Base-by-base conservation (phyloP, 441 rosid species). In the Manihot esculenta region DNA sequence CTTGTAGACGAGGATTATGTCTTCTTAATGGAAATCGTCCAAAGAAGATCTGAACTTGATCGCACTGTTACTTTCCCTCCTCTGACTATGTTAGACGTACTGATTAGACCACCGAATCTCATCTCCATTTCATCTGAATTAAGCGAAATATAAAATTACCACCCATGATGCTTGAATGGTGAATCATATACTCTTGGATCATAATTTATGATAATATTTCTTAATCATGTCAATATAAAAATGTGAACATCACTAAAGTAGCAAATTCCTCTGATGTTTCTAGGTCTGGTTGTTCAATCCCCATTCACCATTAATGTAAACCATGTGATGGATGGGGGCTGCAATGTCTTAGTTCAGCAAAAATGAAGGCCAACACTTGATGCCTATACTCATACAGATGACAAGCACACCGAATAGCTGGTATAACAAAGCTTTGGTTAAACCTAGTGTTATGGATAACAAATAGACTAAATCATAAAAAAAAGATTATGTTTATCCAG, bases 1-100 rank as follows among this genome's bases (percentile, higher is more conserved):
- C 35, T 56, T 26, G 13, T 26, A 17, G 27, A 57, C n/a, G 1
- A 35, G 48, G 17, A 0, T 66, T 47, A 55, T 7, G 48, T 58
- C 69, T 83, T 83, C 77, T 84, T 89, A 42, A 95, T 84, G 69
- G 97, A 84, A 66, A 95, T 89, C 0, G 98, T 95, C 99, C 98
- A 93, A n/a, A 95, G 86, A 78, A 95, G 92, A 85, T 95, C 95
- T 0, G 91, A 77, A 76, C 90, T 92, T 0, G 99, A 91, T 65
- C 62, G 76, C n/a, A 93, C 97, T 0, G 91, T 93, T 59, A 95
- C 72, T 65, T 75, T 89, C 62, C 85, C 92, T 21, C 47, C 88
- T 61, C 69, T 64, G 15, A 84, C 91, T 45, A 80, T 66, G 72
- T 95, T 95, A n/a, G 95, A 95, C 3, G 99, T 91, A 71, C 98